These are phyloP conservation scores for Leucosporidium yakuticum DNA, from an alignment of 768 basidiomycete genomes.

Conservation along the genomic window DNA sequence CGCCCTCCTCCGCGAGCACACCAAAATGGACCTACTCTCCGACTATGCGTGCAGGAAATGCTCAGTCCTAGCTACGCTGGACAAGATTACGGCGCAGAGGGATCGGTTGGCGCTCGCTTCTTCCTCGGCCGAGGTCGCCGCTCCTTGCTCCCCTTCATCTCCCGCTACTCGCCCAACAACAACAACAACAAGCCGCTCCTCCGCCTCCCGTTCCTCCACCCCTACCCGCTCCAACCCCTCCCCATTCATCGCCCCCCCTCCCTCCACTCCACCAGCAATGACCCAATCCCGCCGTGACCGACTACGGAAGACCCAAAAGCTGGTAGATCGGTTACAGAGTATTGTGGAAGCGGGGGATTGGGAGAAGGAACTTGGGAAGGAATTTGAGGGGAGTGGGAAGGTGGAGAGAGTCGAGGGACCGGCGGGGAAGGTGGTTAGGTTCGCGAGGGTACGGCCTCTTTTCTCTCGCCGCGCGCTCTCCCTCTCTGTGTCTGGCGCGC, in stretches of 20 bases:
- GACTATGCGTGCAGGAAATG: constrained; percentile 92
- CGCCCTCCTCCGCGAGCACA: constrained; percentile 82
- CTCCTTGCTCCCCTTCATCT: not conserved
- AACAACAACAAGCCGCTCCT: not conserved
- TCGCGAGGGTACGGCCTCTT: constrained; percentile 62
- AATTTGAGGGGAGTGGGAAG: constrained; percentile 49
- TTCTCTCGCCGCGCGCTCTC: not conserved
- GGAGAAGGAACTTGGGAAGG: constrained; percentile 70
- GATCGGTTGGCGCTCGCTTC: constrained; percentile 51
- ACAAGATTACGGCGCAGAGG: constrained; percentile 58
- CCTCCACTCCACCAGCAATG: constrained; percentile 41
- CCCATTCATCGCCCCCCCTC: constrained; percentile 23
- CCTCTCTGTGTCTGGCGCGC: not conserved
- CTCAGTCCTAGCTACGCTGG: constrained; percentile 70
- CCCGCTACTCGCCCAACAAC: not conserved
- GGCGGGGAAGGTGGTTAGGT: constrained; percentile 85
- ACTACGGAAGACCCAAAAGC: constrained; percentile 62
- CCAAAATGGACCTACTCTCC: constrained; percentile 68
- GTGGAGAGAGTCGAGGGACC: constrained; percentile 71
- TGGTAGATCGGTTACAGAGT: constrained; percentile 57
- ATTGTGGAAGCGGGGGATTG: constrained; percentile 69
- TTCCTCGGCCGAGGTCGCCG: constrained; percentile 21
- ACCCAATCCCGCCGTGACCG: constrained; percentile 70
- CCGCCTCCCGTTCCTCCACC: not conserved
- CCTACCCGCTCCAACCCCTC: constrained; percentile 33